phyloP scores from a whole-genome alignment of 2,329 filamentous ascomycete genomes.

The Cladosporium sphaerospermum region DNA sequence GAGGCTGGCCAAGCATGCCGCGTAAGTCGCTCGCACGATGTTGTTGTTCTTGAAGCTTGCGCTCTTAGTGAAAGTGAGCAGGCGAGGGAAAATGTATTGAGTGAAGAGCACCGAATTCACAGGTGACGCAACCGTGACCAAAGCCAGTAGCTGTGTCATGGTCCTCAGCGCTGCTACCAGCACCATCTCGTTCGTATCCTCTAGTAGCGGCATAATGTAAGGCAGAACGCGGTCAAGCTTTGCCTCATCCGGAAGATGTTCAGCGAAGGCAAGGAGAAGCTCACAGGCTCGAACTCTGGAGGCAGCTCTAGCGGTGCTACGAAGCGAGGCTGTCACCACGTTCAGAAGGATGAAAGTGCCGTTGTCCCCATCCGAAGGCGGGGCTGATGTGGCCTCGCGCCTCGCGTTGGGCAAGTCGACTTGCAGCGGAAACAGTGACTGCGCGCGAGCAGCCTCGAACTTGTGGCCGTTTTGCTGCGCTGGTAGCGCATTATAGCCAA shows the following conservation, averaged over 20 bases:
- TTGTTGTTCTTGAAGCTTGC: constrained; percentile 45
- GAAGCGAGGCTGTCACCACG: constrained; percentile 77
- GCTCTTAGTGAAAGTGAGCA: constrained; percentile 52
- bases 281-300: constrained; percentile 86
- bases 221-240: constrained; percentile 90
- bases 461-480: constrained; percentile 24
- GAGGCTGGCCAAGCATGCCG: constrained; percentile 81
- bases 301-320: constrained; percentile 83
- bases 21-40: constrained; percentile 82
- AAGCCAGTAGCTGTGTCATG: constrained; percentile 78
- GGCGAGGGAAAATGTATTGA: constrained; percentile 57
- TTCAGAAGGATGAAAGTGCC: constrained; percentile 90
- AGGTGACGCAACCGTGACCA: constrained; percentile 80
- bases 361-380: constrained; percentile 65
- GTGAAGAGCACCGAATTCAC: constrained; percentile 63
- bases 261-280: constrained; percentile 82
- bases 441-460: constrained; percentile 46
- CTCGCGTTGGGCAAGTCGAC: constrained; percentile 83
- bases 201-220: constrained; percentile 76
- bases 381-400: constrained; percentile 57
- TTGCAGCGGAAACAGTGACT: constrained; percentile 66
- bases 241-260: constrained; percentile 86
- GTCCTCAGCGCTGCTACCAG: constrained; percentile 79
- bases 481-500: constrained; percentile 59
- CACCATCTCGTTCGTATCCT: constrained; percentile 77